A percentile compares a stretch with the other conserved stretches of the same genome.
Conservation (phyloP, 2,329 filamentous ascomycete species). For the Colletotrichum salicis region DNA sequence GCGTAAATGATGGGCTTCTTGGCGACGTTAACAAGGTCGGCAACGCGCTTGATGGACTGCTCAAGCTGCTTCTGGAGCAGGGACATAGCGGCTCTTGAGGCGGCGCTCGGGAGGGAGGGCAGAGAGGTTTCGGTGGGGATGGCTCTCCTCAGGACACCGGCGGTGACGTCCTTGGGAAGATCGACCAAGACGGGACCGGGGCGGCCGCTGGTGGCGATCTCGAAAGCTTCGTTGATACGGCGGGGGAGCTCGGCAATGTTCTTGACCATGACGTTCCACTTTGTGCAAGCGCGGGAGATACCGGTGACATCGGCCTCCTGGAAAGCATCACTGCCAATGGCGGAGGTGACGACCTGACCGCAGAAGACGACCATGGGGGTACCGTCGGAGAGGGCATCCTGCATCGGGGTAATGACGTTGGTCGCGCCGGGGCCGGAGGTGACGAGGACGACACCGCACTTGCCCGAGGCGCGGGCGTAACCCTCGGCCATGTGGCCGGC, state of each 20-base stretch:
- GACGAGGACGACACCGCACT: conserved; percentile 94
- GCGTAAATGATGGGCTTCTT: conserved; percentile 97
- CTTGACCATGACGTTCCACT: conserved; percentile 99
- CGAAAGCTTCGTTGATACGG: conserved; percentile 96
- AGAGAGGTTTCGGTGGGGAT: conserved; percentile 82
- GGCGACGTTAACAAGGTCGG: conserved; percentile 83
- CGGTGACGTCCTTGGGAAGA: conserved; percentile 95
- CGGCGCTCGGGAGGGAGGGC: conserved; percentile 85
- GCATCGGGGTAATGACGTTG: conserved; percentile 96
- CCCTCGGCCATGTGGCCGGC: conserved; percentile 99
- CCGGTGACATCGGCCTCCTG: conserved; percentile 96
- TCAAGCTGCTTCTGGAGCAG: conserved; percentile 78
- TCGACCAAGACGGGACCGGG: conserved; percentile 96
- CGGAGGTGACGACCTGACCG: conserved; percentile 89
- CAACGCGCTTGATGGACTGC: conserved; percentile 79
- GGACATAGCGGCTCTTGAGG: conserved; percentile 82
- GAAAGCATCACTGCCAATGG: conserved; percentile 95
- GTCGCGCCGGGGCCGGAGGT: conserved; percentile 97
- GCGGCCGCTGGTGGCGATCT: conserved; percentile 93
- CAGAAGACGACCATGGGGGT: conserved; percentile 96
- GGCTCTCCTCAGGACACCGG: conserved; percentile 80
- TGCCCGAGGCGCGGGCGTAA: conserved; percentile 92
- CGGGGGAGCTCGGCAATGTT: conserved; percentile 91
- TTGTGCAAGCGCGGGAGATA: conserved; percentile 94
- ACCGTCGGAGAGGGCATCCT: conserved; percentile 94